These are phyloP conservation scores for Amoebophrya sp. DNA, from an alignment of 169 alveolate species.

Conservation along the genomic window DNA sequence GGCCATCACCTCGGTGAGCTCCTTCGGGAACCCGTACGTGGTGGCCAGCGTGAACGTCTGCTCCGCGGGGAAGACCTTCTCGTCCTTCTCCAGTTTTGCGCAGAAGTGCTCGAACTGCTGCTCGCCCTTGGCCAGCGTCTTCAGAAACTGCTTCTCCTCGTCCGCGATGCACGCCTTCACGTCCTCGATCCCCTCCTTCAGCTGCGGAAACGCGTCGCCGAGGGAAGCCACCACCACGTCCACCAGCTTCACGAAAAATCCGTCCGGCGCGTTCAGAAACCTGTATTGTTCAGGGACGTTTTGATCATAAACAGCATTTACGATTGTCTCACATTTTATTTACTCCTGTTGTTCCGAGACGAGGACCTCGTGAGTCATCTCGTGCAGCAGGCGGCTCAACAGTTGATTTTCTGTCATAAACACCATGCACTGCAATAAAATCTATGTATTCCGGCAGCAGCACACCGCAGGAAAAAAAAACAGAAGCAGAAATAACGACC, in stretches of 20 bases:
- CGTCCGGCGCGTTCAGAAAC: constrained; percentile 50
- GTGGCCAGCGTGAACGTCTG: constrained; percentile 76
- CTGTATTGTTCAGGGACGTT: too few relatives aligned
- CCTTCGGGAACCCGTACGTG: constrained; percentile 87
- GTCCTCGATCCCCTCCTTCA: constrained; percentile 61
- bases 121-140: constrained; percentile 73
- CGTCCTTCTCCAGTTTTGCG: background rate
- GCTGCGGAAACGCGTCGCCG: constrained; percentile 73
- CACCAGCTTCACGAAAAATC: constrained; percentile 74
- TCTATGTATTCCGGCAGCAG: too few relatives aligned
- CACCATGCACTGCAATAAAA: too few relatives aligned
- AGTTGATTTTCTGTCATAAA: too few relatives aligned
- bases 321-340: too few relatives aligned
- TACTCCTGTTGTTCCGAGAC: too few relatives aligned
- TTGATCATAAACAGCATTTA: too few relatives aligned
- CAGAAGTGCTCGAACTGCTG: constrained; percentile 57
- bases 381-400: too few relatives aligned
- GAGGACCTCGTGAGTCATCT: too few relatives aligned
- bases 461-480: too few relatives aligned
- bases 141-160: constrained; percentile 74
- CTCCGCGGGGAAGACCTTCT: constrained; percentile 37
- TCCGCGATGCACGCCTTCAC: constrained; percentile 62
- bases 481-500: too few relatives aligned
- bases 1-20: constrained; percentile 84
- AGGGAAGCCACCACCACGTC: constrained; percentile 64